These are phyloP conservation scores for Oryza punctata DNA, from an alignment of 176 grass and related monocot species.

Conservation along the genomic window DNA sequence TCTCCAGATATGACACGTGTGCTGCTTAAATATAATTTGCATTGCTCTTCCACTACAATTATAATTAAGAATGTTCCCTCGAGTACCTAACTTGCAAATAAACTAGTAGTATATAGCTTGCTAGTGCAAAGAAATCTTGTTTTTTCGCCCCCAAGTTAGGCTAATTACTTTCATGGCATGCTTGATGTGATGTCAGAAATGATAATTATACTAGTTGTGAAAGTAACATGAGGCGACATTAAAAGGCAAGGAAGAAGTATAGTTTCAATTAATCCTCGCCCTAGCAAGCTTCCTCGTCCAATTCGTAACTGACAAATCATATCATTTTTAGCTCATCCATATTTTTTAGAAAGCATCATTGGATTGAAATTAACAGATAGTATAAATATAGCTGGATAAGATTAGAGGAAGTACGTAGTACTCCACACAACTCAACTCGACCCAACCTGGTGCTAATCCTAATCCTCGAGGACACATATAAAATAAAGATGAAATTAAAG, in stretches of 20 bases:
- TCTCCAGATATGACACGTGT: constrained; percentile 36
- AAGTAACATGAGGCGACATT: constrained; percentile 35
- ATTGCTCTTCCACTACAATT: constrained; percentile 36
- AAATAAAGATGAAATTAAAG: background rate
- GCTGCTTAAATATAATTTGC: constrained; percentile 10
- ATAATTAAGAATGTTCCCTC: constrained; percentile 48
- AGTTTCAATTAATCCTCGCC: background rate
- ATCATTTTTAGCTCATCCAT: background rate
- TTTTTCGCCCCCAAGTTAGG: constrained; percentile 27
- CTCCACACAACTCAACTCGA: background rate
- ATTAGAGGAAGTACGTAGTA: background rate
- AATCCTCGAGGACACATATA: background rate
- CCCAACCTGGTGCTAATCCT: background rate
- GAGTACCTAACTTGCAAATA: constrained; percentile 41
- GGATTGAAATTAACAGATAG: background rate
- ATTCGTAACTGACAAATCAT: constrained; percentile 1
- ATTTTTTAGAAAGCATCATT: background rate
- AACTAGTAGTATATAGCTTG: constrained; percentile 31
- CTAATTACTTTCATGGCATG: constrained; percentile 19
- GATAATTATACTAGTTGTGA: constrained; percentile 27
- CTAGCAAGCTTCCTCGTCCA: background rate
- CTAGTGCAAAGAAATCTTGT: constrained; percentile 17
- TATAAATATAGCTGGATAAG: background rate
- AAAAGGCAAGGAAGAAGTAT: background rate
- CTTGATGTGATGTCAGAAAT: constrained; percentile 52